Base-by-base conservation (phyloP, 2,329 filamentous ascomycete genomes). In the Pseudogymnoascus sp. region DNA sequence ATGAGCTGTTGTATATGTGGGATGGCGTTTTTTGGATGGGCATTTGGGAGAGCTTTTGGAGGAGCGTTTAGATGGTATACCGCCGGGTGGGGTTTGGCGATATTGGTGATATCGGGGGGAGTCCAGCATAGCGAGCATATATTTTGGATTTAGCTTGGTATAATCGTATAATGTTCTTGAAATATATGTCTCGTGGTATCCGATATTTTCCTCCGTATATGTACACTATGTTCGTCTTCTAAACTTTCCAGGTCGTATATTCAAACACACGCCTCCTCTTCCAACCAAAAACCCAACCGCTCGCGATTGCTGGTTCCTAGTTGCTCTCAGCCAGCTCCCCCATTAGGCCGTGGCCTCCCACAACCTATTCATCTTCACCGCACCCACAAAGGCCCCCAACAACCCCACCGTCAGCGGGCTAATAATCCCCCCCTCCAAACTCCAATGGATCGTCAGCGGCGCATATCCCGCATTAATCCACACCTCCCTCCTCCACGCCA, bases 401-500 rank as follows among this genome's bases (percentile, higher is more conserved):
- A 84, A 70, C 0, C 85, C 86, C 26, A 87, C 77, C 71, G 81
- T 76, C 65, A 80, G 78, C 65, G 87, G 83, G 37, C 81, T 80
- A 63, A 90, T 74, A 8, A 86, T 73, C 0, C 89, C 90, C 64
- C 83, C 78, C 65, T 89, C 85, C 42, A 87, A 74, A 70, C 90
- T 88, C 88, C 90, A 96, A 77, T 97, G 91, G 26, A 93, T 72
- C 66, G 90, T 93, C 73, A 96, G 79, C 34, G 93, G 91, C 63
- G 89, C 85, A 86, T 90, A 96, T 34, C 88, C 86, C 66, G 85
- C 72, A 75, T 91, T 92, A 45, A 86, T 82, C 18, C 86, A 79
- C 62, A 93, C 76, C 71, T 87, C 83, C 72, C 82, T 85, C 80
- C 83, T 86, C 84, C 84, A 92, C 69, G 60, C 71, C 68, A 65